Evolutionary conservation across 1,284 basidiomycete species (phyloP), one percentile per base, ranked within the genome.

Genomic region (Leccinum fallax): DNA sequence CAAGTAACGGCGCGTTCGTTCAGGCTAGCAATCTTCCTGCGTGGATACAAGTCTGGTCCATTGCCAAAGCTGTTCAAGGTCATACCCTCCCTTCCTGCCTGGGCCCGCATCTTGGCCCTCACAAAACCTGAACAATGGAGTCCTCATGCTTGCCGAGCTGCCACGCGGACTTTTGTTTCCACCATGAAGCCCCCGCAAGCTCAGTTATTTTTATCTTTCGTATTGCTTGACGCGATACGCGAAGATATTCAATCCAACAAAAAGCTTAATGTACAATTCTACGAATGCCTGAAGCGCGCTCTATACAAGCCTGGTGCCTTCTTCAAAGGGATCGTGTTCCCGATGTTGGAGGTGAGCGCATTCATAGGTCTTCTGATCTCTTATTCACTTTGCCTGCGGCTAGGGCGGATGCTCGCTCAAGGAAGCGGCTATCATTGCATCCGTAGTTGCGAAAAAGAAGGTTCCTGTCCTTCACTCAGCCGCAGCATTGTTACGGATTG

Each of bases 41-140:
- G 87, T 52, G 89, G 90, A 60, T 98, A 99, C 83, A 96, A 94
- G 72, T 97, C 96, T 8, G 97, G 97, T 2, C 91, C 95, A 1
- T 83, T 99, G 0, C 97, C 97, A 19, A 99, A 99, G 80, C 86
- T 95, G 2, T 97, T 99, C 87, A 99, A 99, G 82, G 94, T 99
- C 62, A 92, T 99, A 34, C 97, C 97, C 3, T 94, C 96, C 5
- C 87, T 98, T 24, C 93, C 94, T 6, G 90, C 94, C 66, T 99
- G 97, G 97, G 95, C 96, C 8, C 92, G 95, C 59, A 89, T 99
- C 64, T 86, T 99, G 57, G 95, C 97, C 32, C 85, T 99, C 57
- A 99, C 97, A 19, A 83, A 86, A 64, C 97, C 97, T 1, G 90
- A 94, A 76, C 86, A 88, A 69, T 99, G 97, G 97, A 94, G 94